Conservation (phyloP, 164 flowering plant species). For the Pachysandra terminalis region DNA sequence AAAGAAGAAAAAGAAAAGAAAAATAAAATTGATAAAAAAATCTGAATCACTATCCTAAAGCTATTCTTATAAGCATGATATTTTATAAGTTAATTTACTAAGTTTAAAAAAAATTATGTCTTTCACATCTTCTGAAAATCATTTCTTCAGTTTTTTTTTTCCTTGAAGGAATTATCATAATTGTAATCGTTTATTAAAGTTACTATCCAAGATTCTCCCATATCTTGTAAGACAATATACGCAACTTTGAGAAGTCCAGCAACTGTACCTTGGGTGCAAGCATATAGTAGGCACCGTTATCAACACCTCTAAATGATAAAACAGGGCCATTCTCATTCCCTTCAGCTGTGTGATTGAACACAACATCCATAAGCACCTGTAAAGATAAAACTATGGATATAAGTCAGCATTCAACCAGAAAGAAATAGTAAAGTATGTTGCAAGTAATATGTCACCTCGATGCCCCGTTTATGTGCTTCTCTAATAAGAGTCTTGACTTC, state of each 20-base stretch:
- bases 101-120: too few relatives aligned
- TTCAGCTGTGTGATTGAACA: slow-evolving; percentile 98
- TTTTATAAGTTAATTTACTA: too few relatives aligned
- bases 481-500: slow-evolving; percentile 79
- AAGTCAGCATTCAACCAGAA: slow-evolving; percentile 1
- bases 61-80: too few relatives aligned
- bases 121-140: too few relatives aligned
- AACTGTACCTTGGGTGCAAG: slow-evolving; percentile 86
- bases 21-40: too few relatives aligned
- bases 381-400: slow-evolving; percentile 13
- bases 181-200: neutral
- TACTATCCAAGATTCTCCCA: neutral
- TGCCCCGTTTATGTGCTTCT: slow-evolving; percentile 95
- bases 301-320: slow-evolving; percentile 85
- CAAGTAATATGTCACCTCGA: slow-evolving; percentile 59
- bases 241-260: neutral
- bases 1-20: too few relatives aligned
- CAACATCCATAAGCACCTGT: slow-evolving; percentile 97
- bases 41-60: too few relatives aligned
- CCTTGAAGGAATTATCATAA: neutral
- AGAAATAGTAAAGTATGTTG: neutral
- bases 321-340: slow-evolving; percentile 92
- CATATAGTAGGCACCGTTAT: slow-evolving; percentile 88
- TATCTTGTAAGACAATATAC: slow-evolving; percentile 1
- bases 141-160: neutral